Evolutionary conservation across 1,139 yeast species (phyloP).

Genomic region (Debaryomyces singareniensis): DNA sequence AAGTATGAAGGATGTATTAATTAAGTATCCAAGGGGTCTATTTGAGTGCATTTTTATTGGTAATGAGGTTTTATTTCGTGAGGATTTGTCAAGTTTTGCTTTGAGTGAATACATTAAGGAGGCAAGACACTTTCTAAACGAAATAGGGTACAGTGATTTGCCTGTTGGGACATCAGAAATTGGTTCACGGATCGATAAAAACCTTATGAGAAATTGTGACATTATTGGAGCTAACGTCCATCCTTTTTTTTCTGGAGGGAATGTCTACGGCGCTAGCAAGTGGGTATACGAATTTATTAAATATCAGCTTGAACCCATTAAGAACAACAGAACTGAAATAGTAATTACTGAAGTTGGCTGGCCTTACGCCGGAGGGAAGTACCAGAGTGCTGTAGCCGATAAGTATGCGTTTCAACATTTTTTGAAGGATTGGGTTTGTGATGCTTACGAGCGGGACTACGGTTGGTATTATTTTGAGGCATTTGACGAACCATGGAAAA

Average conservation of each 20-base stretch:
- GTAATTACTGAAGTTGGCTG: slow-evolving; percentile 64
- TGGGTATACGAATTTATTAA: slow-evolving; percentile 51
- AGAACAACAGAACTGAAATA: slow-evolving; percentile 20
- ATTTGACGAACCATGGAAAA: slow-evolving; percentile 70
- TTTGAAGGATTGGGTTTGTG: slow-evolving; percentile 48
- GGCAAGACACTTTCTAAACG: slow-evolving; percentile 29
- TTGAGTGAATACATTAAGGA: slow-evolving; percentile 38
- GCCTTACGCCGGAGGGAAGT: slow-evolving; percentile 60
- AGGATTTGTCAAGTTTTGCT: slow-evolving; percentile 34
- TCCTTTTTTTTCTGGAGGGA: slow-evolving; percentile 62
- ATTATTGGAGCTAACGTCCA: slow-evolving; percentile 60
- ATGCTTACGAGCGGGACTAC: slow-evolving; percentile 23
- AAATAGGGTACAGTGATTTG: slow-evolving; percentile 26
- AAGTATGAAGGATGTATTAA: slow-evolving; percentile 36
- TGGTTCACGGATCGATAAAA: slow-evolving; percentile 36
- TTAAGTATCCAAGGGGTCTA: slow-evolving; percentile 36
- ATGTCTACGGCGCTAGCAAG: slow-evolving; percentile 39
- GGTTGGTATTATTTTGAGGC: slow-evolving; percentile 68
- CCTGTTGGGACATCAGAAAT: slow-evolving; percentile 55
- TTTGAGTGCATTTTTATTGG: slow-evolving; percentile 56
- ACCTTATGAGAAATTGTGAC: slow-evolving; percentile 39
- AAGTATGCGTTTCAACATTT: slow-evolving; percentile 39
- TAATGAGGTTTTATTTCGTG: slow-evolving; percentile 55
- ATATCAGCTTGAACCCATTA: slow-evolving; percentile 33
- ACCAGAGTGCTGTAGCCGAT: slow-evolving; percentile 42